These are phyloP conservation scores for Populus tomentosa DNA, from an alignment of 441 rosid species.

Conservation along the genomic window DNA sequence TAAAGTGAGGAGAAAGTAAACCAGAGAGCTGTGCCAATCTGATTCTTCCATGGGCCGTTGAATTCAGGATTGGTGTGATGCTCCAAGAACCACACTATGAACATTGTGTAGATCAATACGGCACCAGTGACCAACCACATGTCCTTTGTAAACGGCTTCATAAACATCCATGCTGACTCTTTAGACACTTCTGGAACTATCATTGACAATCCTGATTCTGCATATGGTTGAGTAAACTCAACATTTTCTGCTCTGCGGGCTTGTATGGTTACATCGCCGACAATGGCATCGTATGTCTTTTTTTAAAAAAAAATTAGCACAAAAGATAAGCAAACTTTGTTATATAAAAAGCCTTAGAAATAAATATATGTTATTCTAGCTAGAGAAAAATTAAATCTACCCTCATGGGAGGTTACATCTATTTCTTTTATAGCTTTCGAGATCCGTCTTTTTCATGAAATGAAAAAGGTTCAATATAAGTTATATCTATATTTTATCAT, in stretches of 20 bases:
- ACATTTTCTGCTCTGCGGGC: slow-evolving; percentile 24
- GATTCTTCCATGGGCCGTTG: slow-evolving; percentile 28
- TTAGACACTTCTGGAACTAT: slow-evolving; percentile 23
- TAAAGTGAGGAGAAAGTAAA: slow-evolving; percentile 42
- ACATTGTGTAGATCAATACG: slow-evolving; percentile 28
- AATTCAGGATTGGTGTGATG: slow-evolving; percentile 29
- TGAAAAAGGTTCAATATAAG: too few species aligned
- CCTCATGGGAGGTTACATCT: too few species aligned
- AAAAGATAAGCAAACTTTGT: not conserved
- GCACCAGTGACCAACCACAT: slow-evolving; percentile 32
- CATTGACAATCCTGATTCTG: slow-evolving; percentile 38
- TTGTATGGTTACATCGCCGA: slow-evolving; percentile 40
- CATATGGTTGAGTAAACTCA: slow-evolving; percentile 41
- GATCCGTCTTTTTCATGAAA: too few species aligned
- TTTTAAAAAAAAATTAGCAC: not conserved
- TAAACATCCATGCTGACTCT: slow-evolving; percentile 29
- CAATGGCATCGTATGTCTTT: slow-evolving; percentile 28
- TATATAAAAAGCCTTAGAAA: not conserved
- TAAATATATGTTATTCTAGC: too few species aligned
- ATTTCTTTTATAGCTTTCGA: too few species aligned
- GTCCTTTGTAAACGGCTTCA: slow-evolving; percentile 33
- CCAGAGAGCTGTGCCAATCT: slow-evolving; percentile 29
- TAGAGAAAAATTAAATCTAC: too few species aligned
- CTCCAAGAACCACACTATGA: slow-evolving; percentile 40
- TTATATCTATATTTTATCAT: too few species aligned